Percentiles rank a stretch among this genome's conserved stretches.
phyloP scores from a whole-genome alignment of 2,329 filamentous ascomycete species.

The Colletotrichum caudatum region DNA sequence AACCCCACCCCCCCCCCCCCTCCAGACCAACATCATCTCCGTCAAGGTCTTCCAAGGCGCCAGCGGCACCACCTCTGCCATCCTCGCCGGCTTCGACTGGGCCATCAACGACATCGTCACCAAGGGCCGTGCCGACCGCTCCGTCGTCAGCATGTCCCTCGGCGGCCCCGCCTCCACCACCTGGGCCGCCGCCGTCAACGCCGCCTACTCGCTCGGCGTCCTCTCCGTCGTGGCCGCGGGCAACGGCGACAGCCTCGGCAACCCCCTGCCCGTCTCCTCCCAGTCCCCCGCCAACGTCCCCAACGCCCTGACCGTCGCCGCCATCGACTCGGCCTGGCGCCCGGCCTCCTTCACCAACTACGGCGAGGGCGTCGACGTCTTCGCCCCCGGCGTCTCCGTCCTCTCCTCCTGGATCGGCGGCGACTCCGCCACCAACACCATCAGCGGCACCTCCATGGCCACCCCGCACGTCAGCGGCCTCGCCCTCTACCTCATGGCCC shows the following conservation, averaged over 20 bases:
- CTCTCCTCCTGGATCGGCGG: conserved; percentile 60
- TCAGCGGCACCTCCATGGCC: conserved; percentile 73
- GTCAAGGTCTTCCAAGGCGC: conserved; percentile 59
- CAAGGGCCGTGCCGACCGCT: conserved; percentile 54
- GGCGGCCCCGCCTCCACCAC: conserved; percentile 57
- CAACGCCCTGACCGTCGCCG: conserved; percentile 65
- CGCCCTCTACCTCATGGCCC: conserved; percentile 66
- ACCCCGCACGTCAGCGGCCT: conserved; percentile 71
- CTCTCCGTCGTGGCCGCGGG: conserved; percentile 68
- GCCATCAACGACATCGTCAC: conserved; percentile 59
- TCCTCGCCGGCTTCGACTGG: conserved; percentile 54
- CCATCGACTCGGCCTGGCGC: conserved; percentile 55
- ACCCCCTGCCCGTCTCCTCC: conserved; percentile 44
- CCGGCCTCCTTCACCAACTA: conserved; percentile 63
- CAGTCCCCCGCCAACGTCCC: conserved; percentile 62
- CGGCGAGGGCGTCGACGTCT: conserved; percentile 62
- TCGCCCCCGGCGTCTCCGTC: conserved; percentile 62
- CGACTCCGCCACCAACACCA: conserved; percentile 56
- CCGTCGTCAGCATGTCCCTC: conserved; percentile 68
- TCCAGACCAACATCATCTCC: conserved; percentile 52
- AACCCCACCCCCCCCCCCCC: neutral
- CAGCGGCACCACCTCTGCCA: conserved; percentile 47
- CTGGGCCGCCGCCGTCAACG: conserved; percentile 63
- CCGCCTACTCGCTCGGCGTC: conserved; percentile 60
- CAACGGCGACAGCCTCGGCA: conserved; percentile 56